phyloP scores from a whole-genome alignment of 495 filamentous ascomycete genomes.

The Penicillium silybi region DNA sequence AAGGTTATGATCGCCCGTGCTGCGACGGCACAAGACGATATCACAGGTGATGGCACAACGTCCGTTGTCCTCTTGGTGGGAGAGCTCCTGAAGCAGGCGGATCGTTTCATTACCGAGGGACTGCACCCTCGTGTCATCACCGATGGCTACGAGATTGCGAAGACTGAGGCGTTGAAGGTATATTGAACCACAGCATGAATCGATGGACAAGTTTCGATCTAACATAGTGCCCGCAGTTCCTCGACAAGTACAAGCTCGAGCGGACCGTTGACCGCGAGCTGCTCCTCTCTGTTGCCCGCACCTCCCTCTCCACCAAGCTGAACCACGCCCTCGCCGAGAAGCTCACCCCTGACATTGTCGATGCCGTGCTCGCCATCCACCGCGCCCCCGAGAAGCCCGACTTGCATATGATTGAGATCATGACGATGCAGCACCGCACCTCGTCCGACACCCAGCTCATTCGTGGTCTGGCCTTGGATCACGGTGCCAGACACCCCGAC shows the following conservation, averaged over 20 bases:
- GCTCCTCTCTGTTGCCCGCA: constrained; percentile 87
- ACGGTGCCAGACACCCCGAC: constrained; percentile 94
- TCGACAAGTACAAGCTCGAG: constrained; percentile 87
- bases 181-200: not conserved
- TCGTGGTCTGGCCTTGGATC: constrained; percentile 86
- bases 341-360: constrained; percentile 90
- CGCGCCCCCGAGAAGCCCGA: constrained; percentile 86
- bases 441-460: constrained; percentile 96
- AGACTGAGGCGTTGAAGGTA: constrained; percentile 85
- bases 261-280: constrained; percentile 89
- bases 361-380: constrained; percentile 93
- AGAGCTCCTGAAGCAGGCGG: constrained; percentile 95
- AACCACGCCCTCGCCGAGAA: constrained; percentile 83
- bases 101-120: constrained; percentile 89
- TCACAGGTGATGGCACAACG: constrained; percentile 96
- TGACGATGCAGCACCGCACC: constrained; percentile 99
- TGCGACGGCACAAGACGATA: constrained; percentile 97
- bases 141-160: constrained; percentile 96
- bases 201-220: constrained; percentile 3
- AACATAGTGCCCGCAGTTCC: constrained; percentile 58
- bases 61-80: constrained; percentile 93
- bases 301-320: constrained; percentile 91
- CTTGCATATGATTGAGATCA: constrained; percentile 98
- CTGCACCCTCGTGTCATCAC: constrained; percentile 95
- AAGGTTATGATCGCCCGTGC: constrained; percentile 96